Percentiles rank a stretch among this genome's conserved stretches.
Conservation (phyloP, 305 asterid species). For the Rubia peregrina region DNA sequence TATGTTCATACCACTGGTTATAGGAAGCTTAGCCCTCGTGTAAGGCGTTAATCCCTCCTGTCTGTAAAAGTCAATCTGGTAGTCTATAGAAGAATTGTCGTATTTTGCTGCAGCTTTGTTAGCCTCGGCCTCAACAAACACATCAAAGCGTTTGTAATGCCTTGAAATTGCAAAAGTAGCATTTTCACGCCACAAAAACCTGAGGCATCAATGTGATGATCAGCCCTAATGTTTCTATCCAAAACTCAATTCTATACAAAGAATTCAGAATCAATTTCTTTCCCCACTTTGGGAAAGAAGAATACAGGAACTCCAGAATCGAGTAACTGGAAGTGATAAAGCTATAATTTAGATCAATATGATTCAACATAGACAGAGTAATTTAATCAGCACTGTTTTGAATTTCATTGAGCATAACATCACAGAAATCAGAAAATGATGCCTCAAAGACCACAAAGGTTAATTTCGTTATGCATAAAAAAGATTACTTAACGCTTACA, state of each 20-base stretch:
- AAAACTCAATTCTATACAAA: background rate
- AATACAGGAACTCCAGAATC: no score
- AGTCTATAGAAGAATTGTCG: conserved; percentile 64
- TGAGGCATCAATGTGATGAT: conserved; percentile 23
- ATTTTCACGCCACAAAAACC: conserved; percentile 94
- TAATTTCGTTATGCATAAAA: background rate
- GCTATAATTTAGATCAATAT: no score
- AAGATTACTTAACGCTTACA: conserved; percentile 1
- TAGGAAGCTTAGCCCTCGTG: conserved; percentile 80
- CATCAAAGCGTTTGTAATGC: conserved; percentile 85
- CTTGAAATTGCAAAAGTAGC: conserved; percentile 90
- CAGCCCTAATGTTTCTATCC: background rate
- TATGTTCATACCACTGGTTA: conserved; percentile 70
- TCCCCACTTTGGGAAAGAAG: no score
- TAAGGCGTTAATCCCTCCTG: conserved; percentile 86
- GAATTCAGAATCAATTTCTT: background rate
- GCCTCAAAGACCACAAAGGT: no score
- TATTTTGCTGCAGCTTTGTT: conserved; percentile 91
- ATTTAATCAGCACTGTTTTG: no score
- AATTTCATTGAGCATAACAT: no score
- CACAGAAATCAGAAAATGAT: no score
- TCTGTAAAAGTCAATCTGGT: conserved; percentile 72
- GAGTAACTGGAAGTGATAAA: no score
- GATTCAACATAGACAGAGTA: no score
- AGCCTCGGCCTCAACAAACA: conserved; percentile 95